Conservation (phyloP, 345 rosid species). For the Psidium friedrichsthalianum region DNA sequence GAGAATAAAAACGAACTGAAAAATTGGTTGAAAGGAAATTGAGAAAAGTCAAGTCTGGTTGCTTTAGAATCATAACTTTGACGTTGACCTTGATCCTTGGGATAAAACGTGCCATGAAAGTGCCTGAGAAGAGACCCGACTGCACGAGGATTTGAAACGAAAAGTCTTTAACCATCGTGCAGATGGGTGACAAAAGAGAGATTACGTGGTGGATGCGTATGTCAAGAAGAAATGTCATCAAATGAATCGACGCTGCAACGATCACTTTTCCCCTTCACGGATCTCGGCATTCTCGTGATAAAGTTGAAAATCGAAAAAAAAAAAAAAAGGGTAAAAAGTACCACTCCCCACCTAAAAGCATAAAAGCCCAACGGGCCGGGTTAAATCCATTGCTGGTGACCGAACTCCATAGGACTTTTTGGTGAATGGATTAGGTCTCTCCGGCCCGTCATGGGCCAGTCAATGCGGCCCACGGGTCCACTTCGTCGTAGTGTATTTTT, state of each 20-base stretch:
- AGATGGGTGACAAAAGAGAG: background rate
- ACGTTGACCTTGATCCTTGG: background rate
- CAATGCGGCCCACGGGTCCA: background rate
- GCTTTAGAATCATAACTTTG: background rate
- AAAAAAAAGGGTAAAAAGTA: background rate
- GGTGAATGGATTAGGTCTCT: background rate
- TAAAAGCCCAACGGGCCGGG: background rate
- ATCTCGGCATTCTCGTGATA: background rate
- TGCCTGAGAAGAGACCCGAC: background rate
- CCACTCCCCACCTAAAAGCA: no score
- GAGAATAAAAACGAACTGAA: no score
- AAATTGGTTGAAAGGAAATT: background rate
- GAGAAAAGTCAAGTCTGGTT: background rate
- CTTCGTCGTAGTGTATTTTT: background rate
- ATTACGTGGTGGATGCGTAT: background rate
- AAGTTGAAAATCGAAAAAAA: background rate
- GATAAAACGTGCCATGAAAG: background rate
- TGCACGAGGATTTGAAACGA: background rate
- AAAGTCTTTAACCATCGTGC: background rate
- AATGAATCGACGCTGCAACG: background rate
- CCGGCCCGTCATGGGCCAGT: background rate
- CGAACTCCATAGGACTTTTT: background rate
- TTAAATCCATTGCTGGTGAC: background rate
- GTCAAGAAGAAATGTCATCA: background rate
- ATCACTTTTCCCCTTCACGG: background rate